A percentile compares a stretch with the other conserved stretches of the same genome.
Evolutionary conservation across 805 yeast species (phyloP).

Genomic region (Tetrapisispora namnaoensis): DNA sequence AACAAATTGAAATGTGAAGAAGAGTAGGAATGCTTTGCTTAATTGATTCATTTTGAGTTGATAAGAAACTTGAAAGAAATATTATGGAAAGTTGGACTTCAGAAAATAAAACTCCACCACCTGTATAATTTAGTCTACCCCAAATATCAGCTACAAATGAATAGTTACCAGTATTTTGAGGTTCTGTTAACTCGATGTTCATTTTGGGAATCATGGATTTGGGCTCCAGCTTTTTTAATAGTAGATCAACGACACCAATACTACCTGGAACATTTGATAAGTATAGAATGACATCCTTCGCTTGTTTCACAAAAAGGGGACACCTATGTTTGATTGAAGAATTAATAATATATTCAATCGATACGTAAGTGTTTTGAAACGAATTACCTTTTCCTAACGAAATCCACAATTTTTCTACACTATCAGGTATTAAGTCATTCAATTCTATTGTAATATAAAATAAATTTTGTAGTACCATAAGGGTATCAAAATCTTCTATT

Average conservation of each 20-base stretch:
- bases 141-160: slow-evolving; percentile 75
- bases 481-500: slow-evolving; percentile 36
- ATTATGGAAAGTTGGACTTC: slow-evolving; percentile 80
- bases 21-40: slow-evolving; percentile 56
- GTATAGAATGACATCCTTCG: slow-evolving; percentile 75
- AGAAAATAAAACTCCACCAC: slow-evolving; percentile 71
- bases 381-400: slow-evolving; percentile 75
- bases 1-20: slow-evolving; percentile 67
- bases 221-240: slow-evolving; percentile 69
- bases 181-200: slow-evolving; percentile 28
- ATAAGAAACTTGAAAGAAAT: slow-evolving; percentile 70
- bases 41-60: slow-evolving; percentile 55
- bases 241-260: slow-evolving; percentile 44
- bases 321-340: slow-evolving; percentile 63
- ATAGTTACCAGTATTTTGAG: slow-evolving; percentile 34
- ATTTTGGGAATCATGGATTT: slow-evolving; percentile 79
- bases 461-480: slow-evolving; percentile 71
- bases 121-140: slow-evolving; percentile 42
- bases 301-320: slow-evolving; percentile 63
- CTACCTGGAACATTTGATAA: slow-evolving; percentile 47
- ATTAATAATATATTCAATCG: slow-evolving; percentile 58
- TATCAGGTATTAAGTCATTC: slow-evolving; percentile 66
- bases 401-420: slow-evolving; percentile 91
- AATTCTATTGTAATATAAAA: slow-evolving; percentile 78
- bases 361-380: slow-evolving; percentile 57